Percentiles rank a stretch among this genome's conserved stretches.
phyloP scores from a whole-genome alignment of 768 basidiomycete species.

The Lactarius deliciosus region DNA sequence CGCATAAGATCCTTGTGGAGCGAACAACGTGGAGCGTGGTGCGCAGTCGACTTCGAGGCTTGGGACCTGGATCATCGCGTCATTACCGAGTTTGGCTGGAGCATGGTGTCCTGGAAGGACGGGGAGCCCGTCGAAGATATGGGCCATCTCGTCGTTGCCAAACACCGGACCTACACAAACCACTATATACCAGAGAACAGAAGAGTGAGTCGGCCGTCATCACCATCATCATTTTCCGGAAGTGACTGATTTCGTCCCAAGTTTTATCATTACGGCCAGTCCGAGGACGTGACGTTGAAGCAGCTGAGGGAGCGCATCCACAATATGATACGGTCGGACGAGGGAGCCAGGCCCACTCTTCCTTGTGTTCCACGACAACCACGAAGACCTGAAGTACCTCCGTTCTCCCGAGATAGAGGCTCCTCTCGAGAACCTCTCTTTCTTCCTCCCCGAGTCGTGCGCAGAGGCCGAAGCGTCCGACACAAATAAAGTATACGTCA shows the following conservation, averaged over 20 bases:
- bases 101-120: slow-evolving; percentile 54
- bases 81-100: slow-evolving; percentile 85
- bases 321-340: slow-evolving; percentile 43
- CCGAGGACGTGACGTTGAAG: slow-evolving; percentile 50
- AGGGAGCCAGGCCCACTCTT: slow-evolving; percentile 58
- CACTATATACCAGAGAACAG: slow-evolving; percentile 63
- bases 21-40: slow-evolving; percentile 67
- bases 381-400: slow-evolving; percentile 77
- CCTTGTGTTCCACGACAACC: slow-evolving; percentile 78
- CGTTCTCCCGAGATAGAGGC: slow-evolving; percentile 51
- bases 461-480: slow-evolving; percentile 37
- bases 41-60: slow-evolving; percentile 77
- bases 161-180: slow-evolving; percentile 58
- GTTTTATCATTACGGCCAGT: slow-evolving; percentile 68
- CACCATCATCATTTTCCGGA: neutral
- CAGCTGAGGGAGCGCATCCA: slow-evolving; percentile 54
- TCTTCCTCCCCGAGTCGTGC: slow-evolving; percentile 54
- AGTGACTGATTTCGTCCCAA: slow-evolving; percentile 33
- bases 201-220: slow-evolving; percentile 44
- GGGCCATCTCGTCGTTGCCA: slow-evolving; percentile 65
- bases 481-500: slow-evolving; percentile 53
- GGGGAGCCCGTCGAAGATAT: slow-evolving; percentile 47
- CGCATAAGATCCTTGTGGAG: slow-evolving; percentile 62
- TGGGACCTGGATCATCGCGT: slow-evolving; percentile 76
- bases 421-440: slow-evolving; percentile 50